A percentile compares a stretch with the other conserved stretches of the same genome.
Evolutionary conservation across 2,329 filamentous ascomycete species (phyloP).

Genomic region (Colletotrichum destructivum): DNA sequence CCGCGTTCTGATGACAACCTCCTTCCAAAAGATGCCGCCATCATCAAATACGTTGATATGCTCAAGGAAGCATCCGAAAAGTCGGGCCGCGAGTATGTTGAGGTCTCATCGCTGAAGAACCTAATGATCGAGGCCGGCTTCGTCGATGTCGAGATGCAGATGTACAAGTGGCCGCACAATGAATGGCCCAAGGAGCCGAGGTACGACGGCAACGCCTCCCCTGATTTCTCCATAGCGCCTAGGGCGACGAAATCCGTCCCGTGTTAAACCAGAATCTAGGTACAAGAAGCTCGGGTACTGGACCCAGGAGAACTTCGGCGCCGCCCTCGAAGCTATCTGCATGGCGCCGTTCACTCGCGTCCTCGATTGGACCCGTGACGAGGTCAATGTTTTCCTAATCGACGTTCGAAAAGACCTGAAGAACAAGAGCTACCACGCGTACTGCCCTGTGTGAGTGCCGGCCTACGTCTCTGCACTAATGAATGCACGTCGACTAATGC

Average conservation of each 20-base stretch:
- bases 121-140: conserved; percentile 49
- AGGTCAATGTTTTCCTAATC: conserved; percentile 53
- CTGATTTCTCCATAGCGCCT: background rate
- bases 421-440: conserved; percentile 53
- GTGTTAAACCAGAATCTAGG: conserved; percentile 4
- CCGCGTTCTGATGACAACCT: conserved; percentile 47
- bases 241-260: conserved; percentile 46
- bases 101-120: conserved; percentile 44
- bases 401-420: conserved; percentile 52
- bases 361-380: conserved; percentile 50
- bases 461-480: background rate
- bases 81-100: conserved; percentile 48
- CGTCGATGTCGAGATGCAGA: conserved; percentile 39
- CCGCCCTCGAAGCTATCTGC: conserved; percentile 53
- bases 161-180: conserved; percentile 42
- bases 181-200: conserved; percentile 37
- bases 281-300: conserved; percentile 40
- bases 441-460: conserved; percentile 54
- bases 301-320: conserved; percentile 51
- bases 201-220: background rate
- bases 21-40: conserved; percentile 23
- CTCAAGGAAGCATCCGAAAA: conserved; percentile 35
- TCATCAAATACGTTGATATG: conserved; percentile 46
- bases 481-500: background rate
- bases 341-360: conserved; percentile 54